phyloP scores from a whole-genome alignment of 2,329 filamentous ascomycete genomes.

The Claviceps sp. region DNA sequence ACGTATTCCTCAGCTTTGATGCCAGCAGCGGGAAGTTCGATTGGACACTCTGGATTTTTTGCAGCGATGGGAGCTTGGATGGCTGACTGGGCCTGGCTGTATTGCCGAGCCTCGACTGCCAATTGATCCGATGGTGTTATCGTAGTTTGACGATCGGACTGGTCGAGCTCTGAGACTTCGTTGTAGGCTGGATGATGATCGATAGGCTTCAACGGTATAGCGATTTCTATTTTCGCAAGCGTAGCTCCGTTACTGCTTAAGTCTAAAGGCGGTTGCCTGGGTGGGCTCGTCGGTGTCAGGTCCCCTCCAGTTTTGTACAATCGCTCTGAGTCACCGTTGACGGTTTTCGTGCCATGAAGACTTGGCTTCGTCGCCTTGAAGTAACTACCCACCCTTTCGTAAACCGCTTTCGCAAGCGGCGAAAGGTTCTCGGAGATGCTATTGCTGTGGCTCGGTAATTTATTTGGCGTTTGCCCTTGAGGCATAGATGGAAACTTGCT shows the following conservation, averaged over 20 bases:
- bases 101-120: constrained; percentile 6
- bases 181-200: constrained; percentile 25
- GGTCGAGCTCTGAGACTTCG: constrained; percentile 16
- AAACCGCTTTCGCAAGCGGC: constrained; percentile 31
- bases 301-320: constrained; percentile 10
- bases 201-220: constrained; percentile 31
- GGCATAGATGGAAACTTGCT: constrained; percentile 38
- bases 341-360: constrained; percentile 14
- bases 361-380: constrained; percentile 26
- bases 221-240: constrained; percentile 30
- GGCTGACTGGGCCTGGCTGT: constrained; percentile 3
- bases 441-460: constrained; percentile 11
- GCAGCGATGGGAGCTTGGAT: constrained; percentile 1
- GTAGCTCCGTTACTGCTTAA: background rate
- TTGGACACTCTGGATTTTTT: constrained; percentile 23
- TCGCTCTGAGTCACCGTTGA: constrained; percentile 23
- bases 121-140: constrained; percentile 8
- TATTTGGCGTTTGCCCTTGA: constrained; percentile 8
- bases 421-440: constrained; percentile 30
- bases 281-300: background rate
- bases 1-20: constrained; percentile 42
- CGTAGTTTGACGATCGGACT: constrained; percentile 4
- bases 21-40: constrained; percentile 31
- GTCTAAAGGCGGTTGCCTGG: background rate
- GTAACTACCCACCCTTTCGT: constrained; percentile 26